Conservation (phyloP, 306 rosid genomes). For the Medicago truncatula region DNA sequence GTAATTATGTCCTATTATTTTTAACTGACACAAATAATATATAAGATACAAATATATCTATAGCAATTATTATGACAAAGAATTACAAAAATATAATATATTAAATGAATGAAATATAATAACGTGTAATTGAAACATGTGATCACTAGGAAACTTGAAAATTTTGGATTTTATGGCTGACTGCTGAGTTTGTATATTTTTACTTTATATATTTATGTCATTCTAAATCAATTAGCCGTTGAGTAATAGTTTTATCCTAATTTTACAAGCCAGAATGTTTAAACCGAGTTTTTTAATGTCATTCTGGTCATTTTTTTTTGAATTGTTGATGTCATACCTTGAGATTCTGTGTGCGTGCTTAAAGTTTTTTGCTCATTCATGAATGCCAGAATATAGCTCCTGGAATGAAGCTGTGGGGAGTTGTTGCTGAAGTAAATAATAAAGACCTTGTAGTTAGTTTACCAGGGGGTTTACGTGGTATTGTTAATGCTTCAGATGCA, state of each 20-base stretch:
- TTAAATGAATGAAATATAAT: not conserved
- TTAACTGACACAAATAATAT: not conserved
- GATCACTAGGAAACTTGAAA: not conserved
- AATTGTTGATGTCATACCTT: not conserved
- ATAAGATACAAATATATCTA: too few relatives aligned
- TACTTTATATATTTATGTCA: not conserved
- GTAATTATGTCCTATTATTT: not conserved
- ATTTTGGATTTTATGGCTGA: not conserved
- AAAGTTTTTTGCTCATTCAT: slow-evolving; percentile 17
- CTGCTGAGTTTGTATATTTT: slow-evolving; percentile 11
- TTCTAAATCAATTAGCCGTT: not conserved
- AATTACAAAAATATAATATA: not conserved
- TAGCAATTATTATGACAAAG: not conserved
- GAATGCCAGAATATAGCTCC: slow-evolving; percentile 72
- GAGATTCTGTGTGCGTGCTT: not conserved
- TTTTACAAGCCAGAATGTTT: not conserved
- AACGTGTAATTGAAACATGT: not conserved
- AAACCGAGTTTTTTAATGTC: not conserved
- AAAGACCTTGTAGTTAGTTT: slow-evolving; percentile 85
- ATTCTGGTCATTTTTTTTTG: not conserved
- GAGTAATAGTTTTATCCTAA: not conserved
- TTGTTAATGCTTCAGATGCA: slow-evolving; percentile 82
- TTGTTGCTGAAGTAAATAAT: slow-evolving; percentile 86
- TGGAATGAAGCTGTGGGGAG: slow-evolving; percentile 97
- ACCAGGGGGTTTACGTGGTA: slow-evolving; percentile 93